Base-by-base conservation (phyloP, 2,329 filamentous ascomycete species). In the Knufia petricola region DNA sequence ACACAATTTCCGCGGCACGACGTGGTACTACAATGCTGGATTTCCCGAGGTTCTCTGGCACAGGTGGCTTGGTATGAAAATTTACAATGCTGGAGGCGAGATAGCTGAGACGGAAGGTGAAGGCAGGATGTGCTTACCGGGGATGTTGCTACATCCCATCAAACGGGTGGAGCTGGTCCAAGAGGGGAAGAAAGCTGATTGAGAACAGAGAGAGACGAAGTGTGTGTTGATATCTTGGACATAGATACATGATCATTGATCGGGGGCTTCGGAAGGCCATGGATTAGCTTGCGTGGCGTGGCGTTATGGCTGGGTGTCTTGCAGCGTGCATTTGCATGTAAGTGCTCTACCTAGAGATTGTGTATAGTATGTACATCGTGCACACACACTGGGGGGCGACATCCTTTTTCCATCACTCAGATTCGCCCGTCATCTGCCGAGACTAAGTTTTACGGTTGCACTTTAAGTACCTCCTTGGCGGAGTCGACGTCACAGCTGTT, bases 11-110 rank as follows among this genome's bases (percentile, higher is more conserved):
- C 74, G 76, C 47, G 88, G 89, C 1, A 80, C 87, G 60, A 87
- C 82, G 17, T 96, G 88, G 88, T 95, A 92, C 66, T 95, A 94
- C 66, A 86, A 88, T 57, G 84, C 85, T 0, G 80, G 81, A 1
- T 95, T 95, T 61, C 81, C 85, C 4, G 77, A 81, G 2, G 87
- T 87, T 55, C 61, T 96, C 60, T 95, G 92, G 72, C 76, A 80
- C 43, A 75, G 87, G 52, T 96, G 90, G 90, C 69, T 95, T 30
- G 89, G 88, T 1, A 79, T 90, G 60, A 79, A 78, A 55, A 83
- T 90, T 30, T 81, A 87, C 61, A 84, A 86, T 56, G 82, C 86
- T 49, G 84, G 84, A 9, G 87, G 86, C 20, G 84, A 88, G 59
- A 76, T 84, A 65, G 82, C 84, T 57, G 87, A 92, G 67, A 65